Evolutionary conservation across 305 asterid genomes (phyloP).

Genomic region (Stenogyne calaminthoides): DNA sequence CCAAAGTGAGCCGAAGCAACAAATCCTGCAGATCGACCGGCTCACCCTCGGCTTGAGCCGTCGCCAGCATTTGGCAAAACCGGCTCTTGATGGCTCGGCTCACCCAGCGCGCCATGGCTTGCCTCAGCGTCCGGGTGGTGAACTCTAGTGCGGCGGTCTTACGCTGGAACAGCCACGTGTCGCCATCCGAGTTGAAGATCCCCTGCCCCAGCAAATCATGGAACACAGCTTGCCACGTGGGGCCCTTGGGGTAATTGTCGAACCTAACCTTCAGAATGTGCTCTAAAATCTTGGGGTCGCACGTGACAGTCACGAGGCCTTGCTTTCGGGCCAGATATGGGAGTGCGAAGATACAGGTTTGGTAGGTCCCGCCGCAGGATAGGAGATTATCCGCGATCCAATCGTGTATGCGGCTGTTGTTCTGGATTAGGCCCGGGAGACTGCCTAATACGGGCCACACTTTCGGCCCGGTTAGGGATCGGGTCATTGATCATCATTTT

Average conservation of each 20-base stretch:
- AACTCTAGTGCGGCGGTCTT: slow-evolving; percentile 72
- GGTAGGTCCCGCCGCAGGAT: slow-evolving; percentile 83
- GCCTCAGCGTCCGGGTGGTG: slow-evolving; percentile 66
- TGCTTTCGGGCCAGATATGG: slow-evolving; percentile 76
- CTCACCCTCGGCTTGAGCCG: slow-evolving; percentile 42
- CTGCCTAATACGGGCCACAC: slow-evolving; percentile 87
- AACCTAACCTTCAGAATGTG: slow-evolving; percentile 68
- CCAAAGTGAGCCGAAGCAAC: slow-evolving; percentile 56
- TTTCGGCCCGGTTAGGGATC: slow-evolving; percentile 54
- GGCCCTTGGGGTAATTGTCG: slow-evolving; percentile 68
- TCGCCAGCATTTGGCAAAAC: slow-evolving; percentile 46
- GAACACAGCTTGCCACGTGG: slow-evolving; percentile 67
- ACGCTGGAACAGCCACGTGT: slow-evolving; percentile 78
- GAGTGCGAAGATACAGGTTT: slow-evolving; percentile 71
- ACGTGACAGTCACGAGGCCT: slow-evolving; percentile 87
- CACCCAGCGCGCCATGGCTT: slow-evolving; percentile 74
- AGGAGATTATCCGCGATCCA: slow-evolving; percentile 89
- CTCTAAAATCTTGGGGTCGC: slow-evolving; percentile 88
- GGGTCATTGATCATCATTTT: slow-evolving; percentile 48
- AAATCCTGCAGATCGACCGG: slow-evolving; percentile 62
- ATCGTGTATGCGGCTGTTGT: slow-evolving; percentile 69
- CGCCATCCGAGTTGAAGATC: slow-evolving; percentile 68
- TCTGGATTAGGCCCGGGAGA: slow-evolving; percentile 71
- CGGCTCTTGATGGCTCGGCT: slow-evolving; percentile 58
- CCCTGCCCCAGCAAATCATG: slow-evolving; percentile 63